Base-by-base conservation (phyloP, 2,329 filamentous ascomycete species). In the Phialophora macrospora region DNA sequence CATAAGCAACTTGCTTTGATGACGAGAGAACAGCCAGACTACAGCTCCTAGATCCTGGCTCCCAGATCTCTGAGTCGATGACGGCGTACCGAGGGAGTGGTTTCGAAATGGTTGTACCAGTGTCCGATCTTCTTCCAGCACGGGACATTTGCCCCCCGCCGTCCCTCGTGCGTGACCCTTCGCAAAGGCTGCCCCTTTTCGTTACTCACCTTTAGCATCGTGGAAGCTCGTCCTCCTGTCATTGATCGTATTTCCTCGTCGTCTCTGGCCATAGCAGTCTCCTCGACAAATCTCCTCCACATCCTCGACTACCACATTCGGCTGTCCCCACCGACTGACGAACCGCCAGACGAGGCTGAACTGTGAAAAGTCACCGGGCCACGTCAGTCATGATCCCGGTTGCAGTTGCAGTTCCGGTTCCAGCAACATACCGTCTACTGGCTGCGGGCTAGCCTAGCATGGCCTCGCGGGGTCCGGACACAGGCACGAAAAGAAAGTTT, bases 81-180 rank as follows among this genome's bases (percentile, higher is more conserved):
- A 44, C 14, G 14, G 17, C 17, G 38, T 17, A 44, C 17, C 6
- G 38, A 44, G 17, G 38, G n/a, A 44, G 38, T n/a, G 38, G 38
- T 44, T 8, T 44, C 38, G 17, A 44, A 7, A 1, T 44, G 14
- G 17, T 8, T 44, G 38, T 44, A n/a, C 38, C 38, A n/a, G 17
- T n/a, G 38, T 44, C 5, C 38, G 38, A n/a, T 44, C 52, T 34
- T 55, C 28, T 55, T 34, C 56, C 44, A 59, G 56, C 24, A 24
- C 14, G 41, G 34, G 20, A 7, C 17, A 1, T 8, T 44, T n/a
- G 1, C 38, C 7, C 14, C 38, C 6, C 20, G 17, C 17, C 6
- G 38, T n/a, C 17, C 38, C 17, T 17, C 20, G 17, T 7, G 38
- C 17, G 6, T 20, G 14, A 4, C 32, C 32, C 38, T 17, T 44